Evolutionary conservation across 2,329 filamentous ascomycete genomes (phyloP), one percentile per base, ranked within the genome.

Genomic region (Penicillium psychrosexuale): DNA sequence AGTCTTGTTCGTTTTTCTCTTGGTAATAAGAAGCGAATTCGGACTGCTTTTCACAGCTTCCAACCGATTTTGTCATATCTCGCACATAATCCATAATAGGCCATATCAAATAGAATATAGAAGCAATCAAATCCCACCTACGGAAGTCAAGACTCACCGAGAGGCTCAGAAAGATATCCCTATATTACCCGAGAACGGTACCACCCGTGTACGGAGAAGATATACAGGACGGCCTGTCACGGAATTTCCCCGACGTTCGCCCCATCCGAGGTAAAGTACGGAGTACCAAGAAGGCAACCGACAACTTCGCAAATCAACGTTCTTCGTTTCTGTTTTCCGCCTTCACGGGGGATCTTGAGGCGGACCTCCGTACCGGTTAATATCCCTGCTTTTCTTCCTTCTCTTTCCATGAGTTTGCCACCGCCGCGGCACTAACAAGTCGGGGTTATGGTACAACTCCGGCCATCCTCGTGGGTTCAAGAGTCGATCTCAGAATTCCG

Each of bases 121-220:
- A n/a, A 42, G 22, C 19, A 44, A 44, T 11, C 19, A 33, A 33
- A 33, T 24, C 8, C 22, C 42, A 24, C 4, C 43, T 45, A 27
- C 30, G 28, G 37, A 43, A 34, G 28, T 34, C 30, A 34, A 57
- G 46, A 55, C 51, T 63, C 61, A 62, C 61, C 61, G 61, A 55
- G 46, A 36, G 34, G 36, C 47, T 54, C 33, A 40, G 22, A 42
- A 45, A 34, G 6, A 37, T 49, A 54, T 61, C 38, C 61, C 61
- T 62, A 62, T 28, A 53, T 63, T 63, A 63, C 61, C 61, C 61
- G 61, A 62, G 6, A 11, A 9, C 17, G 36, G 61, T 63, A 62
- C 38, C 28, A 5, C 8, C 28, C 27, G 6, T 27, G 52, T 55
- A 55, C n/a, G 30, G 17, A 4, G 30, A 6, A 28, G 9, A 55